Percentiles rank a stretch among this genome's conserved stretches.
Conservation (phyloP, 148 eudicot species). For the Mesembryanthemum crystallinum region DNA sequence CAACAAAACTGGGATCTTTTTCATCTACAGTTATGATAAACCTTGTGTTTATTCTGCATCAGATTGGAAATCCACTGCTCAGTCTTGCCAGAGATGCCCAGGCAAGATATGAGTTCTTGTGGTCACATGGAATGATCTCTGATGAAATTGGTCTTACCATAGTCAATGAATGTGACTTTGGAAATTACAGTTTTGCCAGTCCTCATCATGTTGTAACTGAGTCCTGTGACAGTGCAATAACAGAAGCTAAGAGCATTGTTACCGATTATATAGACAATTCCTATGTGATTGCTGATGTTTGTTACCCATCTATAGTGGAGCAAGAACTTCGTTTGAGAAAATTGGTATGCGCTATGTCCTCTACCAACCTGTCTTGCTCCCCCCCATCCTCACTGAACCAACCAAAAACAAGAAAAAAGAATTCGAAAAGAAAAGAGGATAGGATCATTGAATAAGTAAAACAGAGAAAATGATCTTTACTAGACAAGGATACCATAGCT, state of each 20-base stretch:
- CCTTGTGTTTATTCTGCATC: background rate
- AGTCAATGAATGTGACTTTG: conserved; percentile 38
- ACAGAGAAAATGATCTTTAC: no score
- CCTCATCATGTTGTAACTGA: conserved; percentile 26
- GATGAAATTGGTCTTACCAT: conserved; percentile 39
- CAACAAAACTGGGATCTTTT: background rate
- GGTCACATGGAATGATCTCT: conserved; percentile 63
- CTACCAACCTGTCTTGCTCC: background rate
- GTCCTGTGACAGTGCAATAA: conserved; percentile 29
- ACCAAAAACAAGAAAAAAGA: no score
- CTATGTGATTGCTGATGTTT: conserved; percentile 54
- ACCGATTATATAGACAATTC: conserved; percentile 37
- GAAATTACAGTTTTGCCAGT: background rate
- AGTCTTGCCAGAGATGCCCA: conserved; percentile 47
- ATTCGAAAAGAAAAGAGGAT: no score
- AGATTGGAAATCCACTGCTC: conserved; percentile 69
- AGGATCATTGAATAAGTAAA: background rate
- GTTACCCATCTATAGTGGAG: conserved; percentile 17
- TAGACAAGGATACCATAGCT: no score
- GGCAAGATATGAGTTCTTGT: conserved; percentile 39
- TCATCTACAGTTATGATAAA: background rate
- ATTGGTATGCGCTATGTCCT: conserved; percentile 35
- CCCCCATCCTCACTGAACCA: background rate
- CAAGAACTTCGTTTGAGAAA: conserved; percentile 26
- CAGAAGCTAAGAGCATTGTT: conserved; percentile 32